Percentiles rank a stretch among this genome's conserved stretches.
Conservation (phyloP, 1,284 basidiomycete species). For the Cutaneotrichosporon sp. region DNA sequence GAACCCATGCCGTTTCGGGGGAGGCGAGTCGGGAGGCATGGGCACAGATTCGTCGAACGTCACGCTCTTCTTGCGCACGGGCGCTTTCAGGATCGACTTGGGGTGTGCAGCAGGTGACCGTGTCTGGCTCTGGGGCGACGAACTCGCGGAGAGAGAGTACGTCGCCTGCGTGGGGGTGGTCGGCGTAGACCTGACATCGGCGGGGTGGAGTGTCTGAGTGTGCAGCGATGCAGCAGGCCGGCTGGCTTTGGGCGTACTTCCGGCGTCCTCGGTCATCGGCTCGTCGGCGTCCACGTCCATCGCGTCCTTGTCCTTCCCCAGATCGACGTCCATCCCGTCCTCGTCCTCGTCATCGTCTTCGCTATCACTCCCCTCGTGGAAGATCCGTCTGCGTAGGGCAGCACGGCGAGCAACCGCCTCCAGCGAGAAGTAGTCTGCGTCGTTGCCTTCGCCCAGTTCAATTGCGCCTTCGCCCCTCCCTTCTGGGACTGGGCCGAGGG, state of each 20-base stretch:
- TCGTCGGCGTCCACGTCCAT: not conserved
- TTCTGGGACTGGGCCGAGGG: slow-evolving; percentile 25
- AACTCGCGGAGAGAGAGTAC: not conserved
- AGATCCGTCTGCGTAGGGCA: slow-evolving; percentile 28
- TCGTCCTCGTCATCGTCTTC: slow-evolving; percentile 14
- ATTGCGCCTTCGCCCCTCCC: slow-evolving; percentile 9
- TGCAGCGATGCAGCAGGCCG: not conserved
- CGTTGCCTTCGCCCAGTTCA: slow-evolving; percentile 7
- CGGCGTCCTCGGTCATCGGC: not conserved
- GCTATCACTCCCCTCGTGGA: slow-evolving; percentile 24
- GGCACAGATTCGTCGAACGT: slow-evolving; percentile 40
- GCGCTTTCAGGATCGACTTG: slow-evolving; percentile 39
- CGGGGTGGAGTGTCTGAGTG: not conserved
- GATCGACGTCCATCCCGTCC: slow-evolving; percentile 11
- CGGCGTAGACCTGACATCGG: not conserved
- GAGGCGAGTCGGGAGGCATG: slow-evolving; percentile 33
- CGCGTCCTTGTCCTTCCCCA: not conserved
- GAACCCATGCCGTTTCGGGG: slow-evolving; percentile 21
- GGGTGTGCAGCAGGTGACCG: slow-evolving; percentile 10
- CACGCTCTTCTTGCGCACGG: slow-evolving; percentile 40
- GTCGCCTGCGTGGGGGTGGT: not conserved
- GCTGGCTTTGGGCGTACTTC: too few species aligned
- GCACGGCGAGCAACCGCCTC: slow-evolving; percentile 31
- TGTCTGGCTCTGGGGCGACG: not conserved
- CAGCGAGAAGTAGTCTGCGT: slow-evolving; percentile 32